Conservation (phyloP, 768 basidiomycete genomes). For the Psilocybe azurescens region DNA sequence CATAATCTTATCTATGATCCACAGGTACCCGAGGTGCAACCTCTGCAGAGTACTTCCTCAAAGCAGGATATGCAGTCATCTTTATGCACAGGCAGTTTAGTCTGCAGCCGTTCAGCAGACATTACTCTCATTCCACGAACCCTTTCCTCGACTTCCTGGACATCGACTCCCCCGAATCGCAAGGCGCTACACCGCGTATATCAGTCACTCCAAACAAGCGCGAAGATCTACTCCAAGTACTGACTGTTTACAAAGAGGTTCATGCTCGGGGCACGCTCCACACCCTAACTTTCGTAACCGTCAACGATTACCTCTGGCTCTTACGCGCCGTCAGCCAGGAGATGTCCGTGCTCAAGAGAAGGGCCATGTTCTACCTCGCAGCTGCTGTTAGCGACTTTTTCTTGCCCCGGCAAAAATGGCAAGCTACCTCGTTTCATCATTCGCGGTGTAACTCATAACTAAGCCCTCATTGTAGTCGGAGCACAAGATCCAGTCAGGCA, state of each 20-base stretch:
- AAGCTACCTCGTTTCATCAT: conserved; percentile 30
- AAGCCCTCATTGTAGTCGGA: conserved; percentile 63
- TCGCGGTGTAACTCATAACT: background rate
- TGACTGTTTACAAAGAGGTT: conserved; percentile 81
- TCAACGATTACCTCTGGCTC: conserved; percentile 96
- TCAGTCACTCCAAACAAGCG: conserved; percentile 72
- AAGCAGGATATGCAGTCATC: conserved; percentile 94
- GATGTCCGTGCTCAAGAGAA: conserved; percentile 69
- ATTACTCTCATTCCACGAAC: conserved; percentile 98
- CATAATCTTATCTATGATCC: conserved; percentile 12
- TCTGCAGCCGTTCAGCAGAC: conserved; percentile 94
- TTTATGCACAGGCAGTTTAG: conserved; percentile 99
- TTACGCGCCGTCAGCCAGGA: conserved; percentile 83
- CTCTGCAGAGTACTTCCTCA: conserved; percentile 97
- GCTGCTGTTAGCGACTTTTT: conserved; percentile 99
- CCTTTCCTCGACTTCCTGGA: conserved; percentile 96
- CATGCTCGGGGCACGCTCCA: conserved; percentile 77
- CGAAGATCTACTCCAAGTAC: conserved; percentile 67
- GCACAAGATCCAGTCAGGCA: conserved; percentile 98
- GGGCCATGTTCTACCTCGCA: conserved; percentile 94
- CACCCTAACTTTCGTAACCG: conserved; percentile 89
- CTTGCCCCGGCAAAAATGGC: conserved; percentile 90
- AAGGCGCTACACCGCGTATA: conserved; percentile 51
- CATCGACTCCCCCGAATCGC: conserved; percentile 45
- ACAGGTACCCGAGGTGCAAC: conserved; percentile 96